A percentile compares a stretch with the other conserved stretches of the same genome.
Conservation (phyloP, 225 moss, liverwort and hornwort genomes). For the Bryum argenteum region DNA sequence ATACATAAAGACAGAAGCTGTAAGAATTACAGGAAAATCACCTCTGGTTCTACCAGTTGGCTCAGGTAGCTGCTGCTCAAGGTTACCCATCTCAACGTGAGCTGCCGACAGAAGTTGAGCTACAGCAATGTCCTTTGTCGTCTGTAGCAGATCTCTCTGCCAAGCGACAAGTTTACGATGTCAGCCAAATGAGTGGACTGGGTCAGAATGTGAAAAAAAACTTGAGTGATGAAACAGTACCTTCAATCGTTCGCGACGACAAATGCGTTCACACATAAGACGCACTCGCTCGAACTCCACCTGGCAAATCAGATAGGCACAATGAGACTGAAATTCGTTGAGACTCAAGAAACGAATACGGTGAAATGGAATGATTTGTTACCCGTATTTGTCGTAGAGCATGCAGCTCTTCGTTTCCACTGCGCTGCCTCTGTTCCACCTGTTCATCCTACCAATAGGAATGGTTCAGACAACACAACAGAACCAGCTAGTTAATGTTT, state of each 20-base stretch:
- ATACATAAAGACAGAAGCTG: slow-evolving; percentile 6
- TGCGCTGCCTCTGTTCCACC: slow-evolving; percentile 71
- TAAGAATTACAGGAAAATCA: slow-evolving; percentile 25
- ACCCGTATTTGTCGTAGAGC: slow-evolving; percentile 64
- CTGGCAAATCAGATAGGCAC: slow-evolving; percentile 36
- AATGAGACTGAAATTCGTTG: slow-evolving; percentile 24
- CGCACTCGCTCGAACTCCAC: slow-evolving; percentile 73
- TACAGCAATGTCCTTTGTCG: slow-evolving; percentile 45
- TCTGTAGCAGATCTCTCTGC: slow-evolving; percentile 61
- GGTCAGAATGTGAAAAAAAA: background rate
- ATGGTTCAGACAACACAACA: slow-evolving; percentile 64
- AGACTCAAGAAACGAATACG: background rate
- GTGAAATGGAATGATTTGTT: slow-evolving; percentile 3
- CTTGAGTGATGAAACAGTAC: slow-evolving; percentile 21
- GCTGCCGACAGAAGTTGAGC: slow-evolving; percentile 48
- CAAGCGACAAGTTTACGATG: slow-evolving; percentile 25
- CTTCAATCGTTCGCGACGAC: slow-evolving; percentile 68
- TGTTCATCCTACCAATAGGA: slow-evolving; percentile 74
- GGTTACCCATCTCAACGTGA: slow-evolving; percentile 40
- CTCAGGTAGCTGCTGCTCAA: slow-evolving; percentile 50
- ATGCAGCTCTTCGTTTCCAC: slow-evolving; percentile 63
- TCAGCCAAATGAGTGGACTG: slow-evolving; percentile 19
- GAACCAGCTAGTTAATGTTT: slow-evolving; percentile 53
- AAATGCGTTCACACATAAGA: slow-evolving; percentile 71
- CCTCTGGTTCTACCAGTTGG: slow-evolving; percentile 36